phyloP scores from a whole-genome alignment of 2,329 filamentous ascomycete genomes.

The Aspergillus hiratsukae region DNA sequence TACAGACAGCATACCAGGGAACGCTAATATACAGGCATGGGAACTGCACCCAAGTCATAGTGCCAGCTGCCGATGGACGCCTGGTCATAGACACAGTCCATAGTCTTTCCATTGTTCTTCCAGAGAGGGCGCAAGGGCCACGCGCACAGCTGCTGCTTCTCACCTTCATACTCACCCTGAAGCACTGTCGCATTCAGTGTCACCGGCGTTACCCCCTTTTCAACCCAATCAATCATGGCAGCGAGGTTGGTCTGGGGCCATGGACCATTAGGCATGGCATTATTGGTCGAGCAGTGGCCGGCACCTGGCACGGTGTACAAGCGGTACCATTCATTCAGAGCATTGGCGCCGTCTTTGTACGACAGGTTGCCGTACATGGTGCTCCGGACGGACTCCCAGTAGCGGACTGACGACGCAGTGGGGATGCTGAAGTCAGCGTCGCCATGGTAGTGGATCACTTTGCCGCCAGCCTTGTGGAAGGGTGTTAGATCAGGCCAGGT shows the following conservation, averaged over 20 bases:
- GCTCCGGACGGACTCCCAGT: constrained; percentile 49
- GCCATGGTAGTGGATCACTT: constrained; percentile 54
- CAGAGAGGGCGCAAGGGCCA: constrained; percentile 21
- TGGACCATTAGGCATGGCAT: constrained; percentile 33
- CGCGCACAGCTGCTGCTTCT: constrained; percentile 17
- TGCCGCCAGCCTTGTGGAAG: constrained; percentile 39
- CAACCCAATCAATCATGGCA: constrained; percentile 48
- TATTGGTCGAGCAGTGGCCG: constrained; percentile 45
- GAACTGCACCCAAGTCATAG: neutral
- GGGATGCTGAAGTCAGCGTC: constrained; percentile 51
- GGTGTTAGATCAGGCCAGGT: constrained; percentile 33
- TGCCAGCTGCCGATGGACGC: neutral
- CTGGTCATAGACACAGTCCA: constrained; percentile 1
- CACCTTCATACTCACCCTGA: constrained; percentile 12
- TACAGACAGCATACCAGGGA: neutral
- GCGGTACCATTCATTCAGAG: constrained; percentile 49
- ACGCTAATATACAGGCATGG: neutral
- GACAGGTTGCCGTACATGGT: constrained; percentile 44
- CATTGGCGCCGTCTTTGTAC: constrained; percentile 36
- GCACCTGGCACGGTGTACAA: constrained; percentile 51
- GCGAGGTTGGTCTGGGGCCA: constrained; percentile 44
- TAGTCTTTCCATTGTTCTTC: constrained; percentile 4
- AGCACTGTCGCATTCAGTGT: constrained; percentile 37
- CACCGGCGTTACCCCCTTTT: constrained; percentile 41
- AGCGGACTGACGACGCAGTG: constrained; percentile 50